Base-by-base conservation (phyloP, 352 stramenopile species). In the Pythium brassicae region DNA sequence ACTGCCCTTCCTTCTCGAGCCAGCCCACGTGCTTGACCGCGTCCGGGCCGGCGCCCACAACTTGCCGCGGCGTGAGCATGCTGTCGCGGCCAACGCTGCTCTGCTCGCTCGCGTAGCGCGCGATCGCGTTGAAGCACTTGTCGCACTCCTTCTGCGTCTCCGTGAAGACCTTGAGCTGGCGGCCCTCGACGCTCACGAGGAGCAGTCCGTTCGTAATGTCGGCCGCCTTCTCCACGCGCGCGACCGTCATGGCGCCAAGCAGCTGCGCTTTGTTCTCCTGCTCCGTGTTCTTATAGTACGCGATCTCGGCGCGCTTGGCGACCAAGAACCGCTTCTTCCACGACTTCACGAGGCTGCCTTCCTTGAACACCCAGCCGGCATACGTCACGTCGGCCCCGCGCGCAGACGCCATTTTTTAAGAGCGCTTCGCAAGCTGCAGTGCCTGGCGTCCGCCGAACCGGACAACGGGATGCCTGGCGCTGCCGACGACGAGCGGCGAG, bases 241-340 rank as follows among this genome's bases (percentile, higher is more conserved):
- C 74, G 32, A 88, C 73, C 26, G 74, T 86, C 60, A 94, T 83
- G 12, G 69, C 72, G 20, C 83, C 83, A 49, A 89, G 64, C 50
- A 92, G 66, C 57, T 92, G 78, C 50, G 78, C 75, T 55, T 75
- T 77, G 55, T 80, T 82, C 56, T 85, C 69, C 56, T 81, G 56
- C 47, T 81, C 72, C 47, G 66, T 82, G 56, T 82, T 78, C 65
- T 93, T 90, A 64, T 93, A 93, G 68, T 93, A 91, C 29, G 80
- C 80, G 54, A 91, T 53, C 58, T 93, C 75, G 23, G 66, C 68
- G 26, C 76, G 69, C 57, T 93, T 88, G 61, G 83, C 83, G 22
- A 93, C 80, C 2, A 93, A 69, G 61, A 91, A 90, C 14, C 83
- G 80, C 64, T 93, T 91, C 68, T 90, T 91, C 83, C 83, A 93